Base-by-base conservation (phyloP, 805 yeast species). In the Myxozyma geophila region DNA sequence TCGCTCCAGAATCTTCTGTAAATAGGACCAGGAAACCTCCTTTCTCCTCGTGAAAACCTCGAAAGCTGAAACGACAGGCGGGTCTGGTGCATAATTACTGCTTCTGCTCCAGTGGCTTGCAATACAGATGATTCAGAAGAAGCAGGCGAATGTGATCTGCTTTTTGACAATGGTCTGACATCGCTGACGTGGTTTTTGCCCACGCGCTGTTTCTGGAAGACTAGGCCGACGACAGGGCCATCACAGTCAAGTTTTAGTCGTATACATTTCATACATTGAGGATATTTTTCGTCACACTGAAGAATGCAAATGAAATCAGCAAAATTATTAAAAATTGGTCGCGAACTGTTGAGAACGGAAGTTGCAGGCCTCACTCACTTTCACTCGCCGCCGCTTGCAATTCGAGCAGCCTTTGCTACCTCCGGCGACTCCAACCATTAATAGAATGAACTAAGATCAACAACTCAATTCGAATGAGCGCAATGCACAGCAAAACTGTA, bases 401-500 rank as follows among this genome's bases (percentile, higher is more conserved):
- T 50, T 50, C 4, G 54, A 7, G 23, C 54, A 50, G 8, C 54
- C 54, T 19, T 41, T 33, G 36, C 54, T 50, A 21, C 54, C 54
- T n/a, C 54, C 54, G 21, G 54, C 54, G 12, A 50, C 54, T n/a
- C 54, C 54, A 35, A 50, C 54, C 54, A 50, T 50, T 10, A 6
- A 15, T 12, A 48, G 12, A 7, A 46, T 46, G 21, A 7, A 13
- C 44, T 40, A 15, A 40, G 15, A 40, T 40, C 17, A 40, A 13
- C 15, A n/a, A 40, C 3, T 15, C n/a, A 6, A 19, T 8, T 41
- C 46, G 15, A 1, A 19, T 19, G 10, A 41, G 44, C 15, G 19
- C 7, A 41, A 41, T 7, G 46, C 1, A 41, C 46, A 12, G 46
- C n/a, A 8, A 19, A 12, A 1, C 28, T 28, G 28, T 28, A 5